Evolutionary conservation across 2,329 filamentous ascomycete genomes (phyloP).

Genomic region (Teratosphaeria epicoccoides): DNA sequence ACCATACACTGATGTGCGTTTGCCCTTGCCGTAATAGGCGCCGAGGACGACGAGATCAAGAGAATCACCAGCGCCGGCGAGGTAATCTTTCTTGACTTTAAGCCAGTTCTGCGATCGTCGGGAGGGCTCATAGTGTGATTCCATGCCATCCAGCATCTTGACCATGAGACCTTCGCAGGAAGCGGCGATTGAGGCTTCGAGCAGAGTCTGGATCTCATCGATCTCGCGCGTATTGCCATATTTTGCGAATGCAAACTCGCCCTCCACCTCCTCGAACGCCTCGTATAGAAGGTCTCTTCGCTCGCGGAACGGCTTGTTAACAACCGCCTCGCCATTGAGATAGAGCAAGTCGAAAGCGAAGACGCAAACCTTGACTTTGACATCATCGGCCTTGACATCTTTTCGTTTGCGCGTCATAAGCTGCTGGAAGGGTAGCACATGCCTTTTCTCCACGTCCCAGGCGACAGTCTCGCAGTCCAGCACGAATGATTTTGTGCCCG

Average conservation of each 20-base stretch:
- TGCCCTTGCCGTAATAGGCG: conserved; percentile 88
- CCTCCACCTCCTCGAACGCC: conserved; percentile 68
- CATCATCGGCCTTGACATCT: conserved; percentile 88
- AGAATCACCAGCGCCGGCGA: conserved; percentile 79
- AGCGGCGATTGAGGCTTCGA: conserved; percentile 91
- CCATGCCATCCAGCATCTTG: conserved; percentile 91
- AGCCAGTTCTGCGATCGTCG: conserved; percentile 97
- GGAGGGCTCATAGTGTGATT: conserved; percentile 91
- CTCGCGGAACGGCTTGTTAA: conserved; percentile 76
- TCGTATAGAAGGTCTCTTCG: conserved; percentile 63
- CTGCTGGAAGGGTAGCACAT: conserved; percentile 92
- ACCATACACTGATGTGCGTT: conserved; percentile 90
- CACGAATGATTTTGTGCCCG: conserved; percentile 86
- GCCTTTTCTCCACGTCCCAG: conserved; percentile 92
- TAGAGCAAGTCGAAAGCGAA: conserved; percentile 95
- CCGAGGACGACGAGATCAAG: conserved; percentile 93
- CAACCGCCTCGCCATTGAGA: conserved; percentile 79
- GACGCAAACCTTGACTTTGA: conserved; percentile 93
- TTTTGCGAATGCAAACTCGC: conserved; percentile 84
- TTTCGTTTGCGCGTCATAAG: conserved; percentile 97
- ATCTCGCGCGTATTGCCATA: conserved; percentile 78
- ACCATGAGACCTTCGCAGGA: conserved; percentile 98
- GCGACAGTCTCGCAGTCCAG: conserved; percentile 97
- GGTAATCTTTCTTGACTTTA: conserved; percentile 97
- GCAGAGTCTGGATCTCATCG: conserved; percentile 82